Conservation (phyloP, 306 rosid genomes). For the Quercus berberidifolia region DNA sequence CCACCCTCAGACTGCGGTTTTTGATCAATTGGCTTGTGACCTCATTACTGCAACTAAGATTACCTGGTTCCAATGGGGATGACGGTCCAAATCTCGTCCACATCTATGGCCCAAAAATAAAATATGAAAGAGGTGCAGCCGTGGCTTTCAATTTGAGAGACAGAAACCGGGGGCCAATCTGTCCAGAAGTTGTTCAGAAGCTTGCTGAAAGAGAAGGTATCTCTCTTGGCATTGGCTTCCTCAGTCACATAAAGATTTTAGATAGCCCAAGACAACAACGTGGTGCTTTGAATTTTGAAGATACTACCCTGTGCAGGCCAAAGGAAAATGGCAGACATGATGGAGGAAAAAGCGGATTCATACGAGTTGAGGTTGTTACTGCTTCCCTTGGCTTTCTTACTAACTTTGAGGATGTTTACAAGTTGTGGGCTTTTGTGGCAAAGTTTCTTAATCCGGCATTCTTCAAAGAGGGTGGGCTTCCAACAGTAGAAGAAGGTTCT, state of each 20-base stretch:
- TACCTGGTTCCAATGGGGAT: constrained; percentile 48
- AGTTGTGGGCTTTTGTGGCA: constrained; percentile 86
- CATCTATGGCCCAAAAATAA: constrained; percentile 91
- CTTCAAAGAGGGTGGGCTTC: constrained; percentile 60
- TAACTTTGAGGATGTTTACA: constrained; percentile 91
- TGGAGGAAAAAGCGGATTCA: constrained; percentile 58
- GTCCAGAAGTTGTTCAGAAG: constrained; percentile 88
- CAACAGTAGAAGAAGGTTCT: constrained; percentile 70
- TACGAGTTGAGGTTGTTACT: constrained; percentile 84
- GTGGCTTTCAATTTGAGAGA: constrained; percentile 90
- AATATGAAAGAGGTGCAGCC: constrained; percentile 95
- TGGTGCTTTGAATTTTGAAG: constrained; percentile 48
- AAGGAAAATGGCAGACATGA: constrained; percentile 66
- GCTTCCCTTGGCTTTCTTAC: constrained; percentile 84
- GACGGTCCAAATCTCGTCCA: constrained; percentile 55
- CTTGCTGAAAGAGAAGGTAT: constrained; percentile 90
- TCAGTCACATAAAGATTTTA: constrained; percentile 69
- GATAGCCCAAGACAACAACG: constrained; percentile 56
- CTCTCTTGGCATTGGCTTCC: constrained; percentile 83
- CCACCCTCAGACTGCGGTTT: constrained; percentile 78
- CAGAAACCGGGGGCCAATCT: constrained; percentile 57
- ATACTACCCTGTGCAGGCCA: constrained; percentile 67
- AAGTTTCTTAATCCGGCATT: constrained; percentile 80
- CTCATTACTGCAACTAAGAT: constrained; percentile 71
- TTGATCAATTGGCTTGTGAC: constrained; percentile 95